phyloP scores from a whole-genome alignment of 805 yeast genomes.

The Saccharomycopsis fermentans region DNA sequence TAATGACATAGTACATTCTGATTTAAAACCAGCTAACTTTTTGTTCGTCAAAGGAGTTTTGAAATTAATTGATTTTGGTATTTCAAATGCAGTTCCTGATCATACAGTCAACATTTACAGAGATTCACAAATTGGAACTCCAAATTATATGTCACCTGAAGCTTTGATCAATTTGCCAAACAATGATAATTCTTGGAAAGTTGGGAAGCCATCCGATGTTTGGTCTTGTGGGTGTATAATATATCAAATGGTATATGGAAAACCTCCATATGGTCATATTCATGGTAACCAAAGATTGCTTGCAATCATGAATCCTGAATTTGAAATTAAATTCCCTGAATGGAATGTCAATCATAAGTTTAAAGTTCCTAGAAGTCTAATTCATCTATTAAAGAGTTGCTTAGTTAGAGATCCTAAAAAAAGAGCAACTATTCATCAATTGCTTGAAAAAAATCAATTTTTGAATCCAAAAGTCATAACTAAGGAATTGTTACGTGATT shows the following conservation, averaged over 20 bases:
- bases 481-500: constrained; percentile 51
- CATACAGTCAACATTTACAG: constrained; percentile 84
- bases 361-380: constrained; percentile 56
- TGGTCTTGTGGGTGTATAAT: constrained; percentile 98
- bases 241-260: constrained; percentile 91
- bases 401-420: constrained; percentile 57
- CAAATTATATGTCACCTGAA: constrained; percentile 97
- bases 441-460: constrained; percentile 48
- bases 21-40: constrained; percentile 63
- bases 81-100: constrained; percentile 89
- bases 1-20: constrained; percentile 78
- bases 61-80: constrained; percentile 91
- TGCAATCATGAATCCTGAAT: constrained; percentile 81
- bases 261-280: constrained; percentile 78
- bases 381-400: constrained; percentile 66
- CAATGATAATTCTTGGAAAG: constrained; percentile 43
- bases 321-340: constrained; percentile 56
- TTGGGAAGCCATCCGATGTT: constrained; percentile 93
- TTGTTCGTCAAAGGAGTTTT: constrained; percentile 73
- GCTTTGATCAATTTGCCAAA: constrained; percentile 44
- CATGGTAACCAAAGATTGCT: constrained; percentile 66
- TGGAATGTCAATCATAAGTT: constrained; percentile 28
- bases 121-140: constrained; percentile 89
- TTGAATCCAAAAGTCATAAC: constrained; percentile 68
- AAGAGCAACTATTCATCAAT: constrained; percentile 54